phyloP scores from a whole-genome alignment of 306 rosid species.

The Sindora glabra region DNA sequence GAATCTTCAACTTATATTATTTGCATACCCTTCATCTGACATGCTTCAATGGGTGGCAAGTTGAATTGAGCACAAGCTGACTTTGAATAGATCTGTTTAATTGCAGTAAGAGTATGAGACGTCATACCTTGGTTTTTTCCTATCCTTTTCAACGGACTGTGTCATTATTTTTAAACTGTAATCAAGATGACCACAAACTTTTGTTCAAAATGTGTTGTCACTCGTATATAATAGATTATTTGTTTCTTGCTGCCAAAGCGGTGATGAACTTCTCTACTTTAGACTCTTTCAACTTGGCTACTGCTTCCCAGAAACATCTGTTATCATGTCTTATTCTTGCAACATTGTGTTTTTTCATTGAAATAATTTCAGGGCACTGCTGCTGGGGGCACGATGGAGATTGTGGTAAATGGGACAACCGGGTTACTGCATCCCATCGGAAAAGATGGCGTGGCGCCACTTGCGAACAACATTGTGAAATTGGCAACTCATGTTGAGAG shows the following conservation, averaged over 20 bases:
- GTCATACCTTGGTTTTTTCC: neutral
- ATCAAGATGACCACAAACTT: neutral
- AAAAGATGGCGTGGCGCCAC: constrained; percentile 64
- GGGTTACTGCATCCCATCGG: constrained; percentile 78
- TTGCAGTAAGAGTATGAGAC: neutral
- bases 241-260: neutral
- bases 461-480: constrained; percentile 68
- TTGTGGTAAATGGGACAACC: constrained; percentile 70
- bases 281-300: neutral
- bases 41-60: neutral
- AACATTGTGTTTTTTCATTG: neutral
- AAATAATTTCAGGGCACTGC: constrained; percentile 60
- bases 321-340: neutral
- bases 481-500: constrained; percentile 78
- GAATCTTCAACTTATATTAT: neutral
- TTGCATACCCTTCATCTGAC: neutral
- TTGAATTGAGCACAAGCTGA: neutral
- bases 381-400: constrained; percentile 93
- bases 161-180: neutral
- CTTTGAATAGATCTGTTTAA: neutral
- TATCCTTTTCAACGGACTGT: neutral
- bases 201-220: neutral
- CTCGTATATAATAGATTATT: neutral
- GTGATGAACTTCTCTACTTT: neutral
- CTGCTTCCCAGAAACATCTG: neutral